phyloP scores from a whole-genome alignment of 768 basidiomycete species.

The Fomitopsis pulvina region DNA sequence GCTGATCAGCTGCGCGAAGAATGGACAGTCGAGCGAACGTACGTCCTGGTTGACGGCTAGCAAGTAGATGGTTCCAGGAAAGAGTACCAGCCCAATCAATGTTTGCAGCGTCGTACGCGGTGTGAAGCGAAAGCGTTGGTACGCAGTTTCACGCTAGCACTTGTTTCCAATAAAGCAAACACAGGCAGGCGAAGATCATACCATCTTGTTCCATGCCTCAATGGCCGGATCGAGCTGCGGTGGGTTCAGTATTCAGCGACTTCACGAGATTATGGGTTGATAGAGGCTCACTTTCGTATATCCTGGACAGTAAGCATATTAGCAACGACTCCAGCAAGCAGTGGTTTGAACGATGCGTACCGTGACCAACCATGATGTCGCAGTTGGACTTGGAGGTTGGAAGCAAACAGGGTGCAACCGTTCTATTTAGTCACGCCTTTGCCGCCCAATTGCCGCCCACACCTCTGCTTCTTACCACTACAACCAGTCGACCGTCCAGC shows the following conservation, averaged over 20 bases:
- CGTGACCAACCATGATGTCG: conserved; percentile 58
- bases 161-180: not conserved
- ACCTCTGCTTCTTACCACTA: conserved; percentile 18
- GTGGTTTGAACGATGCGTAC: conserved; percentile 27
- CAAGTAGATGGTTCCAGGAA: conserved; percentile 51
- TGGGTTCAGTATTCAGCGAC: conserved; percentile 2
- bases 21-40: conserved; percentile 12
- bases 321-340: not conserved
- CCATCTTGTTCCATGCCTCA: conserved; percentile 57
- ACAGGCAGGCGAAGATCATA: conserved; percentile 13
- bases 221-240: conserved; percentile 41
- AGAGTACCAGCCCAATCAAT: conserved; percentile 54
- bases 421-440: not conserved
- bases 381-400: conserved; percentile 19
- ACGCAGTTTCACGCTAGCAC: conserved; percentile 73
- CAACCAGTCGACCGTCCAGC: conserved; percentile 13
- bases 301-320: conserved; percentile 30
- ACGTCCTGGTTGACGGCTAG: conserved; percentile 36
- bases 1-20: not conserved
- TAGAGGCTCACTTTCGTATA: conserved; percentile 44
- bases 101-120: conserved; percentile 54
- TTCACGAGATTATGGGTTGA: not conserved
- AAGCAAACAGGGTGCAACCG: no score
- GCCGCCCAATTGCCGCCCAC: conserved; percentile 5
- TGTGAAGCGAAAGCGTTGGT: conserved; percentile 79